phyloP scores from a whole-genome alignment of 2,329 filamentous ascomycete species.

The Trichoderma koningiopsis region DNA sequence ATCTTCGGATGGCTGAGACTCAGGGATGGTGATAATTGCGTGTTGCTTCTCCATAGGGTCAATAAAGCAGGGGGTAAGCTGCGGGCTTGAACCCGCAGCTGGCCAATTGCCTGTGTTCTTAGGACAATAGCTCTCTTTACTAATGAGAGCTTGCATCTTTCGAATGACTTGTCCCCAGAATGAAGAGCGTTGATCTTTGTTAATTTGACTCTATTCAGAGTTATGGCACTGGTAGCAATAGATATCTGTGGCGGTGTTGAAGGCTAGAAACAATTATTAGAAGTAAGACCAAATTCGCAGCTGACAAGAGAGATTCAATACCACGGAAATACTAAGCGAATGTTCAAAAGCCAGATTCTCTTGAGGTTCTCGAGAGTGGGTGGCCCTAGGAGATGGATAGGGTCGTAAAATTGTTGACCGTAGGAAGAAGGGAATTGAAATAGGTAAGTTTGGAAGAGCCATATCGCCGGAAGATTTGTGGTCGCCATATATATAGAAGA shows the following conservation, averaged over 20 bases:
- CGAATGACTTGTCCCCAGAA: not conserved
- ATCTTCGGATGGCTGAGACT: not conserved
- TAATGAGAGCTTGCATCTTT: not conserved
- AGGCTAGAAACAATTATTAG: not conserved
- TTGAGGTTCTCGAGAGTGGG: not conserved
- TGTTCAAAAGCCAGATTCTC: not conserved
- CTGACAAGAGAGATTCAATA: not conserved
- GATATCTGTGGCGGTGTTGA: not conserved
- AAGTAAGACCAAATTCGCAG: not conserved
- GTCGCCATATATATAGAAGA: not conserved
- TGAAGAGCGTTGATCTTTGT: not conserved
- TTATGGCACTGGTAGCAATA: no score
- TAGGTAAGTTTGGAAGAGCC: not conserved
- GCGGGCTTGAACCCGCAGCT: not conserved
- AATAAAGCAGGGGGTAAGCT: not conserved
- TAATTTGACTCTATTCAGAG: not conserved
- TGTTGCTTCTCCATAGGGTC: not conserved
- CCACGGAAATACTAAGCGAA: not conserved
- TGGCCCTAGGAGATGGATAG: not conserved
- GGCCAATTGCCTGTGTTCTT: not conserved
- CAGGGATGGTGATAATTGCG: not conserved
- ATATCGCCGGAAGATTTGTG: not conserved
- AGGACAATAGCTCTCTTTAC: not conserved
- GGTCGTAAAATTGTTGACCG: not conserved
- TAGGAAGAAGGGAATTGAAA: not conserved